Evolutionary conservation across 345 rosid species (phyloP), one percentile per base, ranked within the genome.

Genomic region (Erucastrum elatum): DNA sequence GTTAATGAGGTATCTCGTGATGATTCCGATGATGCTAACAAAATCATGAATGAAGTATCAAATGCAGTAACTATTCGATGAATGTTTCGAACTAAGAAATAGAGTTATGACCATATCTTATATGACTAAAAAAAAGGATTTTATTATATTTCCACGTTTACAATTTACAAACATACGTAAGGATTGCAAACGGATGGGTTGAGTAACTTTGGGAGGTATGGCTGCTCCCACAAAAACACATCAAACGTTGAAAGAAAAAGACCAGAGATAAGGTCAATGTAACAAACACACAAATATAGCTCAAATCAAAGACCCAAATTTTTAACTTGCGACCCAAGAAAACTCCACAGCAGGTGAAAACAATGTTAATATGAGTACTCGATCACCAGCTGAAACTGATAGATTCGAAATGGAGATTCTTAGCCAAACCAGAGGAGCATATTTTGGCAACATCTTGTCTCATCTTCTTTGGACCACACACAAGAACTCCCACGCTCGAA

Each of bases 401-500:
- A 11, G 92, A 90, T 80, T 94, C 90, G 35, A 87, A 92, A 37
- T 89, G 90, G 69, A 89, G 70, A 81, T 89, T 89, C 61, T 83
- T 79, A 21, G 85, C 86, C 77, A 84, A 70, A 12, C 89, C 87
- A 58, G 92, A 86, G 11, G 92, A 86, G 66, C 97, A 90, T 46
- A 92, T 81, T 53, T 75, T 35, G 0, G 95, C 98, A 44, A 82
- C 91, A n/a, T 88, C 83, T 46, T 88, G 91, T 66, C 88, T 90
- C 94, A 90, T 82, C 84, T 82, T 85, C 87, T 70, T 87, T 0
- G 97, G 97, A 11, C 97, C 98, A 61, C 91, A 84, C 31, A 82
- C 97, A 64, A 90, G 80, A 62, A 90, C 94, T 64, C 97, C 97
- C 9, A 86, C 87, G 53, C 90, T 90, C 8, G 85, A 77, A 72